Base-by-base conservation (phyloP, 495 filamentous ascomycete species). In the Trichocladium antarcticum region DNA sequence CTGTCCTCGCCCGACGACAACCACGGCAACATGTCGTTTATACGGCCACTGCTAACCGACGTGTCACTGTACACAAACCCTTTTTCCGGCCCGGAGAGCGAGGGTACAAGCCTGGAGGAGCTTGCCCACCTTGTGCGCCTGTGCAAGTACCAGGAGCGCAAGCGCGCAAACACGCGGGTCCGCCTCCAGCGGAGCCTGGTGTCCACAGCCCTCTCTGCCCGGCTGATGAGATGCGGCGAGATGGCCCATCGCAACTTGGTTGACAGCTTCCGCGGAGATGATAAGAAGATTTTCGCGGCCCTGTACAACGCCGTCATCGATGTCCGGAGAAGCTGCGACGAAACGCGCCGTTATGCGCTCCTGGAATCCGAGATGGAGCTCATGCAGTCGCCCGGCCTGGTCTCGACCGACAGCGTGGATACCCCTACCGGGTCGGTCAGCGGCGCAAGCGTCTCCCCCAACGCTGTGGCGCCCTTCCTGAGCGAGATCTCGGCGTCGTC, bases 231-330 rank as follows among this genome's bases (percentile, higher is more conserved):
- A 50, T 82, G 82, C 51, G 84, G 85, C 45, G 81, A 84, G 56
- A 78, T 85, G 37, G 80, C 85, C 43, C 82, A 92, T 65, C 77
- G 83, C 15, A 86, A 84, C 54, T 71, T 98, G 58, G 85, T 92
- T 54, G 89, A 98, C 59, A 78, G 79, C 60, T 87, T 94, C 65
- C 84, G 84, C 56, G 81, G 83, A 40, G 89, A 94, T 62, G 87
- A 96, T 65, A 94, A 92, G 70, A 80, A 81, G 57, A 82, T 75
- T 55, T 98, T 98, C 68, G 84, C 83, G 45, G 78, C 77, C 58
- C 71, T 95, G 39, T 95, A 89, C 64, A 85, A 90, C 72, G 83
- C 87, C 42, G 74, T 95, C 51, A 82, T 88, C 69, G 87, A 95
- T 67, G 83, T 95, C 42, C 79, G 84, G 66, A 85, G 85, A 58